Percentiles rank a stretch among this genome's conserved stretches.
These are phyloP conservation scores for Jimgerdemannia flammicorona DNA, from an alignment of 192 early-diverging fungal genomes.

Conservation along the genomic window DNA sequence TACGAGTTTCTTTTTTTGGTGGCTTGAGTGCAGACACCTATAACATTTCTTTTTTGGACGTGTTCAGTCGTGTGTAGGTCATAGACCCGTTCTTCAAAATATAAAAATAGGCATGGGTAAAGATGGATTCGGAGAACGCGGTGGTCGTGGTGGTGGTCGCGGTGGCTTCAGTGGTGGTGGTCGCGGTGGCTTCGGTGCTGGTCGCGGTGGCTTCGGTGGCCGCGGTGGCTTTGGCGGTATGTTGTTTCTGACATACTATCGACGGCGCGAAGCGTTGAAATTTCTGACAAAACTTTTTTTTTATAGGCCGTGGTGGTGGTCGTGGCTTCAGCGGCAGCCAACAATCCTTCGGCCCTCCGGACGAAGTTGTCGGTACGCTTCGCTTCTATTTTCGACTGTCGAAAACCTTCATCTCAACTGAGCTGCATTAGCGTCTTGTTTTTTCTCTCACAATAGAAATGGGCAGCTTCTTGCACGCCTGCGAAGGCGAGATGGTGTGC, in stretches of 20 bases:
- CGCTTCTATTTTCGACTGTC: background rate
- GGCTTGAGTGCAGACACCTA: too few relatives aligned
- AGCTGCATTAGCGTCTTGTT: background rate
- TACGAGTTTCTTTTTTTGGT: too few relatives aligned
- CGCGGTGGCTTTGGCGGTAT: slow-evolving; percentile 21
- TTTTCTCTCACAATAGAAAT: slow-evolving; percentile 50
- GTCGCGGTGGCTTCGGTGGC: slow-evolving; percentile 41
- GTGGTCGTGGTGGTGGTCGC: slow-evolving; percentile 42
- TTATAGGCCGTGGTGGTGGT: slow-evolving; percentile 32
- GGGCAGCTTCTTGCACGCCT: slow-evolving; percentile 89
- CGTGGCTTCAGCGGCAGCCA: slow-evolving; percentile 35
- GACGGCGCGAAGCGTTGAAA: background rate
- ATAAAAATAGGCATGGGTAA: slow-evolving; percentile 19
- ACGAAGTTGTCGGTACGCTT: slow-evolving; percentile 59
- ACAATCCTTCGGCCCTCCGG: slow-evolving; percentile 69
- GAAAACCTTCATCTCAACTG: background rate
- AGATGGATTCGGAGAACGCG: slow-evolving; percentile 24
- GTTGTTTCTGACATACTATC: background rate
- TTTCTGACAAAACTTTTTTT: background rate
- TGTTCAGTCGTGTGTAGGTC: too few relatives aligned
- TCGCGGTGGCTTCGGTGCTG: slow-evolving; percentile 41
- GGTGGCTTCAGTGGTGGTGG: slow-evolving; percentile 24
- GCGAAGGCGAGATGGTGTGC: slow-evolving; percentile 98
- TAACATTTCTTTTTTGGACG: too few relatives aligned
- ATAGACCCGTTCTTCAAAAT: too few relatives aligned